Evolutionary conservation across 2,329 filamentous ascomycete genomes (phyloP), one percentile per base, ranked within the genome.

Genomic region (Xylaria arbuscula): DNA sequence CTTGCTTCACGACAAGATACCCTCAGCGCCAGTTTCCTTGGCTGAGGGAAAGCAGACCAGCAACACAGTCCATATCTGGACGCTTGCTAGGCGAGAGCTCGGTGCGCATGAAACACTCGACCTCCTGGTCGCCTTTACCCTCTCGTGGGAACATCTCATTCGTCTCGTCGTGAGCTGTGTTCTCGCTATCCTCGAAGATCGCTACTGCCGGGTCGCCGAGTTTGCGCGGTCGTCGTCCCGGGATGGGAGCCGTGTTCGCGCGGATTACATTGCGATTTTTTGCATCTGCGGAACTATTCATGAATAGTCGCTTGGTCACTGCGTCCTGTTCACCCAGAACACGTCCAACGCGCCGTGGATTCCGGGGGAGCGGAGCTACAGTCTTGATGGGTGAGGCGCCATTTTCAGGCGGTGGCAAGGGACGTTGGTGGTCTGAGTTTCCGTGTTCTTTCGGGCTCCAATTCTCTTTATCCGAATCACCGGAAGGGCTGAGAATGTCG

Each of bases 401-500:
- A n/a, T 51, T 13, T 56, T 65, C 64, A 3, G 64, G 61, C 17
- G 40, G 58, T 2, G 58, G 62, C 28, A 64, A 48, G 17, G 36
- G 62, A 50, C 51, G 64, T 50, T 38, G 67, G 17, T 24, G 67
- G 36, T 66, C 50, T 60, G 79, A 74, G 69, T 81, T 82, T 9
- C 80, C 83, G 50, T 84, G 83, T 70, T 84, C 84, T 70, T 83
- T 84, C 1, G 84, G 90, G 76, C 83, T 88, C 87, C 93, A 97
- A 77, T 98, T 98, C 82, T 98, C 95, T 81, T 98, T 98, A 79
- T 98, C 95, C 1, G 93, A 97, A 75, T 97, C 94, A 57, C 81
- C 88, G 17, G 88, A 77, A 74, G 83, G 74, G 79, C 83, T 79
- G 38, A 79, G 79, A 70, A 80, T 74, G 40, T 71, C 74, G 42